These are phyloP conservation scores for Grifola frondosa DNA, from an alignment of 1,284 basidiomycete species.

Conservation along the genomic window DNA sequence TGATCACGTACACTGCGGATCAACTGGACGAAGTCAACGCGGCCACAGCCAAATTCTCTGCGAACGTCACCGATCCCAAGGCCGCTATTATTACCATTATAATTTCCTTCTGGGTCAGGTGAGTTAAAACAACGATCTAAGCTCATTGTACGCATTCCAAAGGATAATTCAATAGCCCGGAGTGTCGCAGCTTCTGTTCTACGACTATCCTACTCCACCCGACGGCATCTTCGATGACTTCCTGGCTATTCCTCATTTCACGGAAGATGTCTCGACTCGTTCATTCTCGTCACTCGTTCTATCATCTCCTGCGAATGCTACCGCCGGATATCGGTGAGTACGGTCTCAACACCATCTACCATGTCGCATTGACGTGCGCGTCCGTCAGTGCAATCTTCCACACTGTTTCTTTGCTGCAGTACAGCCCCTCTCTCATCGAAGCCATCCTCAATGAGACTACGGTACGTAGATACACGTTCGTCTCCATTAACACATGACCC, in stretches of 20 bases:
- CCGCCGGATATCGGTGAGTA: constrained; percentile 39
- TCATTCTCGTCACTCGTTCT: constrained; percentile 40
- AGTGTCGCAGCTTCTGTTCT: constrained; percentile 38
- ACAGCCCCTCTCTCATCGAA: constrained; percentile 41
- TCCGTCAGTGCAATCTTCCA: constrained; percentile 45
- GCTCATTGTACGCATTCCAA: too few species aligned
- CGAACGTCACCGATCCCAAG: constrained; percentile 54
- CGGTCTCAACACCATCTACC: background rate
- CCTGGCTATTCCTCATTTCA: constrained; percentile 32
- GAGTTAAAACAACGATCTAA: too few species aligned
- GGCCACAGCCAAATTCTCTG: constrained; percentile 51
- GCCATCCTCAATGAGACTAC: constrained; percentile 49
- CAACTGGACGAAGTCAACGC: constrained; percentile 38
- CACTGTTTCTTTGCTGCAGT: constrained; percentile 44
- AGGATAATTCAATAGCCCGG: constrained; percentile 9
- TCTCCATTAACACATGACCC: background rate
- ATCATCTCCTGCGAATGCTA: constrained; percentile 41
- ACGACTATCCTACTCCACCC: constrained; percentile 42
- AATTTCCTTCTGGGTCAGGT: constrained; percentile 46
- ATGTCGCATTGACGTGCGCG: background rate
- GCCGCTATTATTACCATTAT: constrained; percentile 58
- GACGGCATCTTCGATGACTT: constrained; percentile 44
- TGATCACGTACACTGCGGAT: constrained; percentile 41
- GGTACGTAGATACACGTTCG: constrained; percentile 32
- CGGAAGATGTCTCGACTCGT: constrained; percentile 34